Base-by-base conservation (phyloP, 768 basidiomycete genomes). In the Lactifluus piperatus region DNA sequence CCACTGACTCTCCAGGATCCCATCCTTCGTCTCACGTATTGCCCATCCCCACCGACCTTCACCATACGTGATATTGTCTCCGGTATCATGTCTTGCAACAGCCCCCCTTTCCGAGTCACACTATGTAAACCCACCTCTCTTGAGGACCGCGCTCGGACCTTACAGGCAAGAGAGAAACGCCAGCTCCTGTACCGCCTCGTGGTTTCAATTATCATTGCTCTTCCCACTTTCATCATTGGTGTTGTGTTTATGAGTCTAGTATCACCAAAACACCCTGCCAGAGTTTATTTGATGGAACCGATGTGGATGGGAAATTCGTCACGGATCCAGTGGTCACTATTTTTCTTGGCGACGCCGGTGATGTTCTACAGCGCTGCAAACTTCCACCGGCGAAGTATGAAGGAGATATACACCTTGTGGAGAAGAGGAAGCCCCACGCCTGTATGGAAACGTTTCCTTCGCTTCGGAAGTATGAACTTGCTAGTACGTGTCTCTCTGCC, bases 391-490 rank as follows among this genome's bases (percentile, higher is more conserved):
- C 73, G 82, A 34, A 76, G 77, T 56, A 60, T 85, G 52, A 78
- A 76, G 66, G 84, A 88, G 65, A 72, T 88, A 13, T 63, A 67
- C 51, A 73, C 77, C 18, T 68, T 82, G 20, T 88, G 86, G 86
- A 74, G 74, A 57, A 76, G 64, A 50, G 76, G 79, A 20, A 85
- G 79, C 60, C 68, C 73, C 2, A 77, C 76, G 0, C 79, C 85
- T 2, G 72, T 84, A 36, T 72, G 79, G 64, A 73, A 73, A 46
- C 78, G 86, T 0, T 80, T 91, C 54, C 75, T 83, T 53, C 75
- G 78, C 16, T 94, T 92, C 66, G 91, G 91, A 0, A 88, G 85
- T 64, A 94, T 94, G 91, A 91, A 91, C 68, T 77, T 91, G 20
- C 74, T 94, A 22, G 90, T 88, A 50, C 64, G 68, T 11, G 37